Evolutionary conservation across 2,329 filamentous ascomycete genomes (phyloP).

Genomic region (Talaromyces sp.): DNA sequence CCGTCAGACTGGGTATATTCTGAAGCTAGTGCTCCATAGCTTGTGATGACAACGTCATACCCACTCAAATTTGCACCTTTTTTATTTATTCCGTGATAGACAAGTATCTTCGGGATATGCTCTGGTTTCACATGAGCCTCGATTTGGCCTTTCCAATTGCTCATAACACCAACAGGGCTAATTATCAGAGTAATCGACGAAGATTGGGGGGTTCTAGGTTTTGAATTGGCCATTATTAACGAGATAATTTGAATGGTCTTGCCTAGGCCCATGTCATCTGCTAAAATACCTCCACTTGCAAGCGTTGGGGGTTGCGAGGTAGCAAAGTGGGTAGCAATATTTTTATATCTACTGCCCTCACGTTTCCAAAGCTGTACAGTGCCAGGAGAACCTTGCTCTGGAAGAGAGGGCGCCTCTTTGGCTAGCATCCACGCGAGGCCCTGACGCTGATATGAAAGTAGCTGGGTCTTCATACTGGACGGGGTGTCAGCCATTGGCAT

Average conservation of each 20-base stretch:
- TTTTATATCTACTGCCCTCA: constrained; percentile 51
- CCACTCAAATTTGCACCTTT: constrained; percentile 54
- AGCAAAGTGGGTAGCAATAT: constrained; percentile 68
- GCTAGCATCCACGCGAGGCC: constrained; percentile 76
- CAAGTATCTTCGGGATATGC: constrained; percentile 61
- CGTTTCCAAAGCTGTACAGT: constrained; percentile 75
- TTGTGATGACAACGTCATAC: constrained; percentile 77
- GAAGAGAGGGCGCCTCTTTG: constrained; percentile 67
- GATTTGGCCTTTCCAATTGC: constrained; percentile 82
- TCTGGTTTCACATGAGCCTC: constrained; percentile 63
- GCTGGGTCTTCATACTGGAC: constrained; percentile 55
- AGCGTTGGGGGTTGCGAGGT: constrained; percentile 56
- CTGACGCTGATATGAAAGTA: constrained; percentile 76
- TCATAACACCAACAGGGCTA: constrained; percentile 80
- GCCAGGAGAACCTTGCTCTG: constrained; percentile 54
- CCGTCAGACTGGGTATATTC: constrained; percentile 53
- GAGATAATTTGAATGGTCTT: constrained; percentile 86
- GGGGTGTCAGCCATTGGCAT: constrained; percentile 73
- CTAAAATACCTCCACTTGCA: constrained; percentile 76
- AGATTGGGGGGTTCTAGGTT: constrained; percentile 39
- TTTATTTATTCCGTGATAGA: constrained; percentile 65
- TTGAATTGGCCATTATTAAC: constrained; percentile 60
- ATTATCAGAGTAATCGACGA: constrained; percentile 70
- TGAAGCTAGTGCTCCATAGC: constrained; percentile 69
- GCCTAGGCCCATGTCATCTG: constrained; percentile 89